These are phyloP conservation scores for Alisma plantagoaquatica DNA, from an alignment of 106 monocot genomes.

Conservation along the genomic window DNA sequence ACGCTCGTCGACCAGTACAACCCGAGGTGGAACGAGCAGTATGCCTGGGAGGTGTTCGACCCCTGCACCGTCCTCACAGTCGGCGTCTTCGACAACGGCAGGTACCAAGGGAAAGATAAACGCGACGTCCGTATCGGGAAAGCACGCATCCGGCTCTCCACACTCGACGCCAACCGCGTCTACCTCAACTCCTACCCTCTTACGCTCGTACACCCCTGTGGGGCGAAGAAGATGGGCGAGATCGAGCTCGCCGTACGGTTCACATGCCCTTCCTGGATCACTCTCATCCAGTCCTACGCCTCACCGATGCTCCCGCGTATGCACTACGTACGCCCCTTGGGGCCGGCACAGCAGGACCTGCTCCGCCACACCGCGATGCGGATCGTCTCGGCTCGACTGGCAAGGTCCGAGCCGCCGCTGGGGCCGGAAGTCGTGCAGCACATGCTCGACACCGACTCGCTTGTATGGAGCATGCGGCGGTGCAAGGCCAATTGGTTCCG, in stretches of 20 bases:
- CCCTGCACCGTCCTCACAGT: constrained; percentile 91
- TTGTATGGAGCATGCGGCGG: constrained; percentile 78
- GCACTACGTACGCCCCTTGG: constrained; percentile 80
- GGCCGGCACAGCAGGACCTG: constrained; percentile 72
- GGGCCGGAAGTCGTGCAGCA: constrained; percentile 75
- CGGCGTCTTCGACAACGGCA: constrained; percentile 74
- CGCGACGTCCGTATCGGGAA: constrained; percentile 68
- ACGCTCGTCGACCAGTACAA: constrained; percentile 84
- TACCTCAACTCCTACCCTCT: constrained; percentile 59
- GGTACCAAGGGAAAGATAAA: constrained; percentile 5
- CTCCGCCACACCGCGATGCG: constrained; percentile 81
- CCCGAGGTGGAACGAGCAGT: constrained; percentile 93
- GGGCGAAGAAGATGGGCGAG: constrained; percentile 89
- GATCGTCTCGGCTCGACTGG: constrained; percentile 57
- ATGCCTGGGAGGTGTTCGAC: constrained; percentile 93
- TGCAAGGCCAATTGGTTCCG: constrained; percentile 91
- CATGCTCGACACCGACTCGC: constrained; percentile 67
- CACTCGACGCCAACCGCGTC: constrained; percentile 62
- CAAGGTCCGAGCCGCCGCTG: constrained; percentile 81
- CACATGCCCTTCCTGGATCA: constrained; percentile 61
- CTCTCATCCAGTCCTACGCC: constrained; percentile 60
- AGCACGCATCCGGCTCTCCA: constrained; percentile 77
- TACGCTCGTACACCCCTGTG: constrained; percentile 46
- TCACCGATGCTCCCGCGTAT: constrained; percentile 75
- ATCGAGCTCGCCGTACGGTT: constrained; percentile 77